Conservation (phyloP, 2,329 filamentous ascomycete genomes). For the Trichoderma atroviride region DNA sequence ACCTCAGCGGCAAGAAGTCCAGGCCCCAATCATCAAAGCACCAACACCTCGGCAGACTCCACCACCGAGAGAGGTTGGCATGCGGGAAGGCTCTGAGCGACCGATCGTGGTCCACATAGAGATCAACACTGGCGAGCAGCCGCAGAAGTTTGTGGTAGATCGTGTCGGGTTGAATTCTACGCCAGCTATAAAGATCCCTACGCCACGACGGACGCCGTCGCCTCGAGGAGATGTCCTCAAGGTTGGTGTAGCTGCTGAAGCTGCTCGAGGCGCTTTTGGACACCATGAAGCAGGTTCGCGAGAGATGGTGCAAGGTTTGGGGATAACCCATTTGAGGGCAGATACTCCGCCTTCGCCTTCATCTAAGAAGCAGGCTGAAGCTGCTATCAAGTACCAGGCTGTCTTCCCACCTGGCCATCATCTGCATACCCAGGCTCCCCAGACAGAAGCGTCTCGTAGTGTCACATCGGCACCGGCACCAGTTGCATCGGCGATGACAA, state of each 20-base stretch:
- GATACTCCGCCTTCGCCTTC: slow-evolving; percentile 60
- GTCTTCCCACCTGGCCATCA: slow-evolving; percentile 60
- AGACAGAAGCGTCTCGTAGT: neutral
- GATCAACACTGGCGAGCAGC: slow-evolving; percentile 15
- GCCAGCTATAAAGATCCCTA: slow-evolving; percentile 22
- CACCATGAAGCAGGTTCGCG: slow-evolving; percentile 26
- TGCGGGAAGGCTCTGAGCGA: slow-evolving; percentile 9
- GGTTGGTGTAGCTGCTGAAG: neutral
- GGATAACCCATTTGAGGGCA: slow-evolving; percentile 41
- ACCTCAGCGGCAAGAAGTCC: slow-evolving; percentile 11
- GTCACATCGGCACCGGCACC: neutral
- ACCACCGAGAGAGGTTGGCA: slow-evolving; percentile 32
- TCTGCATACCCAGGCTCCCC: slow-evolving; percentile 46
- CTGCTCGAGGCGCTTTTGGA: slow-evolving; percentile 1
- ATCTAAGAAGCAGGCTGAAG: slow-evolving; percentile 44
- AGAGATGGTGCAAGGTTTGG: slow-evolving; percentile 46
- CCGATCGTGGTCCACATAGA: slow-evolving; percentile 15
- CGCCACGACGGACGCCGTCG: slow-evolving; percentile 26
- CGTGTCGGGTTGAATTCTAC: slow-evolving; percentile 15
- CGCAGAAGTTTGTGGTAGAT: slow-evolving; percentile 19
- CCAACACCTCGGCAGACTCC: slow-evolving; percentile 43
- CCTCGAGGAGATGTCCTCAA: neutral
- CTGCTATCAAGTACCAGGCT: slow-evolving; percentile 55
- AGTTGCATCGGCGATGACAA: neutral
- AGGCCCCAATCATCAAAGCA: slow-evolving; percentile 42